phyloP scores from a whole-genome alignment of 2,329 filamentous ascomycete genomes.

The Endocalyx cinctus region DNA sequence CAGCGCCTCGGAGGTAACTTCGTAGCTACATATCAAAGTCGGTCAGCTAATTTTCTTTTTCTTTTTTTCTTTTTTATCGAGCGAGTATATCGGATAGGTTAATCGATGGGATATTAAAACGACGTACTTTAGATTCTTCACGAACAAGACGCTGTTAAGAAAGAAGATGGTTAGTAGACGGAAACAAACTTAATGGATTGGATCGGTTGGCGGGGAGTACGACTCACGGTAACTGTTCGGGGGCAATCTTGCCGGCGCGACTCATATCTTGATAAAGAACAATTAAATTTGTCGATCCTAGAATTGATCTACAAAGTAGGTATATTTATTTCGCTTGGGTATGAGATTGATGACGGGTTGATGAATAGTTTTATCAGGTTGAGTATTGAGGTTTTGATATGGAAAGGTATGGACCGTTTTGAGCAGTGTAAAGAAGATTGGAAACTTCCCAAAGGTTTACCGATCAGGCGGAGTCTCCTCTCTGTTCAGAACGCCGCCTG shows the following conservation, averaged over 20 bases:
- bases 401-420: too few relatives aligned
- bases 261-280: conserved; percentile 74
- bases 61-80: too few relatives aligned
- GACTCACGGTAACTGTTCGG: conserved; percentile 95
- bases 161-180: conserved; percentile 20
- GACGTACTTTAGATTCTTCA: conserved; percentile 94
- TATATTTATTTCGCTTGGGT: too few relatives aligned
- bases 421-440: too few relatives aligned
- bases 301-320: too few relatives aligned
- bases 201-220: conserved; percentile 16
- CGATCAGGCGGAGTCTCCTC: too few relatives aligned
- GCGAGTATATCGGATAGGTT: too few relatives aligned
- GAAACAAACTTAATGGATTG: neutral
- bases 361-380: conserved; percentile 1
- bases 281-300: too few relatives aligned
- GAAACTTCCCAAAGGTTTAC: too few relatives aligned
- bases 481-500: neutral
- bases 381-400: too few relatives aligned
- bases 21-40: conserved; percentile 64
- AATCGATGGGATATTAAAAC: neutral
- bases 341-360: conserved; percentile 16
- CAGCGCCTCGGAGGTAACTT: conserved; percentile 95
- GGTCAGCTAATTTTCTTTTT: conserved; percentile 7
- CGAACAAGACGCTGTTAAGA: conserved; percentile 87
- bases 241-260: conserved; percentile 94